These are phyloP conservation scores for Cryoendolithus antarcticus DNA, from an alignment of 2,329 filamentous ascomycete genomes.

Conservation along the genomic window DNA sequence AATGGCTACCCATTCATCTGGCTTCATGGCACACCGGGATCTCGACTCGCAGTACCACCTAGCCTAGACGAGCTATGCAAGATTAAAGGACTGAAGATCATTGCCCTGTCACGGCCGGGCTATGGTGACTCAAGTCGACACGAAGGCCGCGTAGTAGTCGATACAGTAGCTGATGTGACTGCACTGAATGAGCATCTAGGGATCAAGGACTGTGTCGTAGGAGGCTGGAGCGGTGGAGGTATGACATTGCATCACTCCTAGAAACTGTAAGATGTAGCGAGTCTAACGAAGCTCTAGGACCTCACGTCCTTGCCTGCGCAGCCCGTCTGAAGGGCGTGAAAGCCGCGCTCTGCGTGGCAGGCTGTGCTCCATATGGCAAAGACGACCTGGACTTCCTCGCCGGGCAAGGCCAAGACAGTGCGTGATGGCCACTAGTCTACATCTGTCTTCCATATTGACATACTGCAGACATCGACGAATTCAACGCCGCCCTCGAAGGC, in stretches of 20 bases:
- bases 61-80: constrained; percentile 4
- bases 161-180: constrained; percentile 6
- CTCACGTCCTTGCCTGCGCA: constrained; percentile 9
- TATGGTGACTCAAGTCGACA: constrained; percentile 9
- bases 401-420: constrained; percentile 13
- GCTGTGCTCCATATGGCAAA: constrained; percentile 9
- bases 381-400: constrained; percentile 11
- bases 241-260: not conserved
- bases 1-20: constrained; percentile 8
- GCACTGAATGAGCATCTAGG: constrained; percentile 9
- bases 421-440: not conserved
- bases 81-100: constrained; percentile 6
- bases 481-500: constrained; percentile 7
- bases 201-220: constrained; percentile 5
- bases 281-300: constrained; percentile 5
- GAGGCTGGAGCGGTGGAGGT: constrained; percentile 14
- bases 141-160: constrained; percentile 7
- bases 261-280: not conserved
- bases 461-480: constrained; percentile 9
- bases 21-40: constrained; percentile 8
- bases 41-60: constrained; percentile 1
- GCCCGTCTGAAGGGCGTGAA: constrained; percentile 7
- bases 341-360: constrained; percentile 7
- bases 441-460: not conserved
- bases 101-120: constrained; percentile 8